Percentiles rank a stretch among this genome's conserved stretches.
phyloP scores from a whole-genome alignment of 2,329 filamentous ascomycete species.

The Ophiostoma ulmi region DNA sequence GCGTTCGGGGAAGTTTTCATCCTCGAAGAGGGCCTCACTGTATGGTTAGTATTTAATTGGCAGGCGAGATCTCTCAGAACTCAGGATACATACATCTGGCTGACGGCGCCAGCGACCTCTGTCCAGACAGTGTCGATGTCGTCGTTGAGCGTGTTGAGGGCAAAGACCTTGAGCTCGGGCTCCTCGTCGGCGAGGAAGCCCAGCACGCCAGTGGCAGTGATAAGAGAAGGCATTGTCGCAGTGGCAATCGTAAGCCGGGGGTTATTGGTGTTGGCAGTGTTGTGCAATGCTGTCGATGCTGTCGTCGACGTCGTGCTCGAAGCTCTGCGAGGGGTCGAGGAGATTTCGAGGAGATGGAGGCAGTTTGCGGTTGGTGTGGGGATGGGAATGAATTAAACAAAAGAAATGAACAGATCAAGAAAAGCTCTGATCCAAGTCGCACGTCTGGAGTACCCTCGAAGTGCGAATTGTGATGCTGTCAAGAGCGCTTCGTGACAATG shows the following conservation, averaged over 20 bases:
- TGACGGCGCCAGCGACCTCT: constrained; percentile 86
- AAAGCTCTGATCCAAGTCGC: background rate
- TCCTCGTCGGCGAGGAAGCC: constrained; percentile 95
- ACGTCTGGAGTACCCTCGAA: background rate
- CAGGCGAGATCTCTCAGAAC: background rate
- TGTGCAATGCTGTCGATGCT: background rate
- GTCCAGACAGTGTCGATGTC: constrained; percentile 98
- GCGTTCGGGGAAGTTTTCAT: constrained; percentile 88
- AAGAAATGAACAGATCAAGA: background rate
- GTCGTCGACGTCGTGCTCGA: background rate
- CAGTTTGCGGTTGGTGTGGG: background rate
- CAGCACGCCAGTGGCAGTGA: constrained; percentile 89
- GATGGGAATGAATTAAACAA: background rate
- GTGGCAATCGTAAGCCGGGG: background rate
- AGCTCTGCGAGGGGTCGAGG: constrained; percentile 4
- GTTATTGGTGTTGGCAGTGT: background rate
- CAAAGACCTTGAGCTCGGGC: constrained; percentile 88
- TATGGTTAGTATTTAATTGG: constrained; percentile 12
- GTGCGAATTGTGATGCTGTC: background rate
- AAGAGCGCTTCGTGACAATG: background rate
- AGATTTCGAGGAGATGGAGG: background rate
- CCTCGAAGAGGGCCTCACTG: constrained; percentile 96
- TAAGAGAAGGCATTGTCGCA: constrained; percentile 76
- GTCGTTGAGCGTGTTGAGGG: constrained; percentile 88
- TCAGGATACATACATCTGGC: constrained; percentile 66